Conservation (phyloP, 495 filamentous ascomycete species). For the Staphylotrichum tortipilum region DNA sequence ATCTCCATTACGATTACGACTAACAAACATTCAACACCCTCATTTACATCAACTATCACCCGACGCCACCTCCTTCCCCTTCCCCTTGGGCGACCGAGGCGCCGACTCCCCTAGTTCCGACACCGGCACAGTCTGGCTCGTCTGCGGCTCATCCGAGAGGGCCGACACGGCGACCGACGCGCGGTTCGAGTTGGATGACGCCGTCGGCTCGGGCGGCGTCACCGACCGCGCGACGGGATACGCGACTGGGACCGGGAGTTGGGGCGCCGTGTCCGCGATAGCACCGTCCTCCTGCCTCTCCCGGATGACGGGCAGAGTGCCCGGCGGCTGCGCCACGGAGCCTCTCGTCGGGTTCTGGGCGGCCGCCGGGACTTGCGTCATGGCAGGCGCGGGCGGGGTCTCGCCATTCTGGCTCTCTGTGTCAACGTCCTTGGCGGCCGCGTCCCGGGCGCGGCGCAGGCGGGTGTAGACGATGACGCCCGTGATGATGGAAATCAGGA, state of each 20-base stretch:
- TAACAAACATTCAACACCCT: not conserved
- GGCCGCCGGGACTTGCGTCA: not conserved
- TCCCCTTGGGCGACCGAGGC: not conserved
- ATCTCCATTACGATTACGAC: slow-evolving; percentile 11
- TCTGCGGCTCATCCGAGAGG: not conserved
- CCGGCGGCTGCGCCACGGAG: not conserved
- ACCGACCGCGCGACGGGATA: not conserved
- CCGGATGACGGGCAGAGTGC: slow-evolving; percentile 1
- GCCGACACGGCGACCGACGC: slow-evolving; percentile 6
- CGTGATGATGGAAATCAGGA: slow-evolving; percentile 3
- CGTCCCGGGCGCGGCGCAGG: not conserved
- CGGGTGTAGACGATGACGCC: slow-evolving; percentile 14
- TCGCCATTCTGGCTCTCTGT: not conserved
- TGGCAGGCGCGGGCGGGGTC: not conserved
- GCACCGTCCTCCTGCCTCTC: not conserved
- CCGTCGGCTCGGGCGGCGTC: not conserved
- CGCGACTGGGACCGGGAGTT: not conserved
- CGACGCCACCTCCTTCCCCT: slow-evolving; percentile 1
- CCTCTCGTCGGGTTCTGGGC: not conserved
- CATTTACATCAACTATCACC: not conserved
- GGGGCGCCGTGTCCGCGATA: not conserved
- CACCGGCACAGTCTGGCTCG: not conserved
- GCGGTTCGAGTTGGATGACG: not conserved
- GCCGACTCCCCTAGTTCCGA: not conserved
- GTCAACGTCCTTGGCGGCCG: not conserved